Conservation (phyloP, 2,329 filamentous ascomycete genomes). For the Juglanconis oblonga region DNA sequence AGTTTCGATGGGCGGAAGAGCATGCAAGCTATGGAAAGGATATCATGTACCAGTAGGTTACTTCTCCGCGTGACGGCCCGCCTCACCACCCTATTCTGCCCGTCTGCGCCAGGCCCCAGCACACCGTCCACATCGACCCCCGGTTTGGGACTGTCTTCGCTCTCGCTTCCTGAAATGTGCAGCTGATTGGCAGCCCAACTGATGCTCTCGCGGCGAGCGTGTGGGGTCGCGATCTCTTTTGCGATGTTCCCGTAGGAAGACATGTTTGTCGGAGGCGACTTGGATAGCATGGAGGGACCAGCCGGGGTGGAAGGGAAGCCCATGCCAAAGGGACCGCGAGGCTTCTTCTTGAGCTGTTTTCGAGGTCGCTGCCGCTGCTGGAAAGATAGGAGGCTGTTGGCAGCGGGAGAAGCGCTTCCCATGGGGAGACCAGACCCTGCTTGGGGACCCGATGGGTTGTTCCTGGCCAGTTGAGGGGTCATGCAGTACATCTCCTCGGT, state of each 20-base stretch:
- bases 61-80: slow-evolving; percentile 81
- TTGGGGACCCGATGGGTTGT: slow-evolving; percentile 29
- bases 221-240: slow-evolving; percentile 35
- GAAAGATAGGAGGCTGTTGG: slow-evolving; percentile 79
- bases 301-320: slow-evolving; percentile 44
- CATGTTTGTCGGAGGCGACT: slow-evolving; percentile 64
- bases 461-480: slow-evolving; percentile 74
- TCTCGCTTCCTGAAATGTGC: slow-evolving; percentile 78
- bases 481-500: slow-evolving; percentile 78
- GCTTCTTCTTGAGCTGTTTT: slow-evolving; percentile 58
- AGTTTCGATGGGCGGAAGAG: not conserved
- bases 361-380: slow-evolving; percentile 71
- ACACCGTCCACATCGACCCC: slow-evolving; percentile 45
- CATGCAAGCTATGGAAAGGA: not conserved
- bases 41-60: slow-evolving; percentile 71
- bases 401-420: slow-evolving; percentile 64
- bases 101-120: slow-evolving; percentile 45
- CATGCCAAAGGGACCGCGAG: slow-evolving; percentile 45
- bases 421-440: slow-evolving; percentile 32
- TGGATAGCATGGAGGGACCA: slow-evolving; percentile 48
- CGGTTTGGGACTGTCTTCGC: slow-evolving; percentile 61
- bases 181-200: slow-evolving; percentile 88
- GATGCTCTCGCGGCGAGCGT: slow-evolving; percentile 78
- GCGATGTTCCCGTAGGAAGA: slow-evolving; percentile 27
- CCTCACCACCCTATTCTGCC: slow-evolving; percentile 73